Base-by-base conservation (phyloP, 1,284 basidiomycete genomes). In the Ustilago tritici region DNA sequence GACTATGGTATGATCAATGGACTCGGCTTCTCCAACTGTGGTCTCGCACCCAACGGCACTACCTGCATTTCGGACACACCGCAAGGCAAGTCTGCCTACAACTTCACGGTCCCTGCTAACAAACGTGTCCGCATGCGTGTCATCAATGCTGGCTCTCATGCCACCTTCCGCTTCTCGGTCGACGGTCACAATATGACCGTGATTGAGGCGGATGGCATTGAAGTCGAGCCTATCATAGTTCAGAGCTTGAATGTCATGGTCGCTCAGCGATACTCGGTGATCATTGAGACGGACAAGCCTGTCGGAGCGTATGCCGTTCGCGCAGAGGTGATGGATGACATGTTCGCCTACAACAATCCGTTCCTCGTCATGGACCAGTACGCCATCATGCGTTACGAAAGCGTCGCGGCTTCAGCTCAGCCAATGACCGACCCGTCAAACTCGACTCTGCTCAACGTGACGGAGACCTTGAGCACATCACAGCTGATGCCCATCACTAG, bases 1-100 rank as follows among this genome's bases (percentile, higher is more conserved):
- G 83, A 89, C 59, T 86, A 88, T 0, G 89, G 88, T 2, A 82
- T 90, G 34, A 87, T 91, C 79, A 90, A 91, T 60, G 90, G 90
- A 2, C 64, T 68, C 5, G 76, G 77, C 47, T 66, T 85, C 23
- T 76, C 82, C 15, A 80, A 86, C 58, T 85, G 84, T 57, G 78
- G 64, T 15, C 82, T 85, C 28, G 78, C 85, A 5, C 78, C 82
- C 17, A 70, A 70, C n/a, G 76, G 75, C 23, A 60, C 65, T 11
- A 53, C 50, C 12, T 79, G 79, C 46, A 73, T 73, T 43, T 80
- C 79, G 9, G 65, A 65, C 3, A 56, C 61, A 6, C 58, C 64
- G 8, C 58, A 57, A 34, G 79, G 75, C 8, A 62, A 53, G 40
- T 31, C 67, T 11, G 65, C 59, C 7, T 76, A 76, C 67, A 71